Evolutionary conservation across 164 flowering plant species (phyloP).

Genomic region (Kingdonia uniflora): DNA sequence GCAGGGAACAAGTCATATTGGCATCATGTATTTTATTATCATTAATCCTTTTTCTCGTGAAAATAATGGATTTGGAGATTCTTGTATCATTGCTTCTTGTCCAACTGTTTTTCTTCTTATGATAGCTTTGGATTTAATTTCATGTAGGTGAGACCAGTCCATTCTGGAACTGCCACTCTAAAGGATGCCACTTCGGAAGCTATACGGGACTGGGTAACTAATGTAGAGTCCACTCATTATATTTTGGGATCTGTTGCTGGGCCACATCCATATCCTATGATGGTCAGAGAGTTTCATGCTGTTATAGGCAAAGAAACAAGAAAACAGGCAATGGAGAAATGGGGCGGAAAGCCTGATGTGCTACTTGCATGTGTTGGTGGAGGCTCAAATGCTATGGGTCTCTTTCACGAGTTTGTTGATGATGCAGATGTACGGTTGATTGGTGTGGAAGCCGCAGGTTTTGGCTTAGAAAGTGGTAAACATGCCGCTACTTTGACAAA

Average conservation of each 20-base stretch:
- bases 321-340: constrained; percentile 71
- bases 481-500: constrained; percentile 84
- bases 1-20: too few species aligned
- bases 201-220: constrained; percentile 87
- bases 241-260: constrained; percentile 93
- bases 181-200: constrained; percentile 95
- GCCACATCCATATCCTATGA: constrained; percentile 95
- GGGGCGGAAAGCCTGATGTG: constrained; percentile 91
- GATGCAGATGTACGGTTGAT: constrained; percentile 66
- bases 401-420: constrained; percentile 81
- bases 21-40: not conserved
- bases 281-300: constrained; percentile 95
- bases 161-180: constrained; percentile 85
- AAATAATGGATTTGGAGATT: not conserved
- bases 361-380: constrained; percentile 96
- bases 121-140: not conserved
- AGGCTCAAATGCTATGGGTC: constrained; percentile 93
- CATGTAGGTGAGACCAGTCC: constrained; percentile 68
- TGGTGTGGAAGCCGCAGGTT: constrained; percentile 92
- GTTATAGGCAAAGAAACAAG: constrained; percentile 92
- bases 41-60: too few species aligned
- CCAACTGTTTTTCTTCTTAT: too few species aligned
- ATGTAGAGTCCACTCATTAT: constrained; percentile 87
- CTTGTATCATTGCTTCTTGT: too few species aligned
- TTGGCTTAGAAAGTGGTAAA: constrained; percentile 79